Evolutionary conservation across 176 grass and related monocot species (phyloP).

Genomic region (Oropetium thomaeum): DNA sequence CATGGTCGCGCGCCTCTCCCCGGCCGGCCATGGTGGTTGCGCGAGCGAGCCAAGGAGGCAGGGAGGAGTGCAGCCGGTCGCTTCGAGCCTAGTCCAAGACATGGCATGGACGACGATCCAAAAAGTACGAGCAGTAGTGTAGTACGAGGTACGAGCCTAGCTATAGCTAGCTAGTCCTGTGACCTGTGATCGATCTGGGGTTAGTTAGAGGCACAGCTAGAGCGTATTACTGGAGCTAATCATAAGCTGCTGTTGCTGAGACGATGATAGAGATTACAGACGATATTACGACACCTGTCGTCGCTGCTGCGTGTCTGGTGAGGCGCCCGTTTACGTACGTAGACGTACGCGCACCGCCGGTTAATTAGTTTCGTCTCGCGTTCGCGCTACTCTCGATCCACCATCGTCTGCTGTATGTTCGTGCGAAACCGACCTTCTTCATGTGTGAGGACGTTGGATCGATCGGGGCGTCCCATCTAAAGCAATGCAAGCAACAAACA

Average conservation of each 20-base stretch:
- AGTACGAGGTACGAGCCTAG: slow-evolving; percentile 5
- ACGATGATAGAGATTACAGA: not conserved
- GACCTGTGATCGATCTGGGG: too few species aligned
- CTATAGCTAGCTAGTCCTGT: too few species aligned
- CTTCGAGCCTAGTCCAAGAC: slow-evolving; percentile 27
- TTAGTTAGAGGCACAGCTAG: not conserved
- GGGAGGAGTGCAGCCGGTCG: too few species aligned
- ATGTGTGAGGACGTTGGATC: slow-evolving; percentile 17
- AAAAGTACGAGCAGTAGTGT: not conserved
- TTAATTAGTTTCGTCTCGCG: not conserved
- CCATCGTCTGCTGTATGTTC: not conserved
- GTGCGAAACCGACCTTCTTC: slow-evolving; percentile 29
- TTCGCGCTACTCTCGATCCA: not conserved
- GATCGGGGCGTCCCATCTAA: not conserved
- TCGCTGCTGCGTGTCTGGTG: slow-evolving; percentile 5
- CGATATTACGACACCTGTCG: slow-evolving; percentile 2
- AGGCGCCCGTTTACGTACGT: slow-evolving; percentile 18
- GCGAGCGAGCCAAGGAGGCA: too few species aligned
- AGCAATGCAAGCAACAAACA: not conserved
- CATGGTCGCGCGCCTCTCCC: too few species aligned
- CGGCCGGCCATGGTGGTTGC: too few species aligned
- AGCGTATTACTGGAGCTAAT: not conserved
- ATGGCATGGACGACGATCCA: not conserved
- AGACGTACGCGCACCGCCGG: not conserved
- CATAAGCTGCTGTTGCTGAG: not conserved